Percentiles rank a stretch among this genome's conserved stretches.
Evolutionary conservation across 2,329 filamentous ascomycete species (phyloP).

Genomic region (Incumbomyces lentus): DNA sequence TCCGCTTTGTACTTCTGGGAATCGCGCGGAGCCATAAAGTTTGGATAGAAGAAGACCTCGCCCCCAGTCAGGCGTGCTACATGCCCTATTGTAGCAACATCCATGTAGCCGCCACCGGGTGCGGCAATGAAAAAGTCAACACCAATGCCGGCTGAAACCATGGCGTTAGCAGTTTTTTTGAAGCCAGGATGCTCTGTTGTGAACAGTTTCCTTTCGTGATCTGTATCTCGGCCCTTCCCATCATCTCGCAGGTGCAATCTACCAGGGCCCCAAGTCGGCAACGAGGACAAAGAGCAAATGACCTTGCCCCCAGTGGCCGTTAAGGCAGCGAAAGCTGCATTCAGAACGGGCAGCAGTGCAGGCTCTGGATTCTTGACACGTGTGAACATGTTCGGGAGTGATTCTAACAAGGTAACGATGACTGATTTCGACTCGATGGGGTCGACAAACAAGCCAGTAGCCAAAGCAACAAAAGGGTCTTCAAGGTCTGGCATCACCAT

Average conservation of each 20-base stretch:
- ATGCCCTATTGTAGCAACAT: slow-evolving; percentile 85
- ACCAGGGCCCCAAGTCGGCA: slow-evolving; percentile 87
- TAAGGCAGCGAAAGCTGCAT: slow-evolving; percentile 72
- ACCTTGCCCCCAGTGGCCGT: slow-evolving; percentile 86
- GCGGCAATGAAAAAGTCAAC: slow-evolving; percentile 91
- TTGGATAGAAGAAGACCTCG: slow-evolving; percentile 93
- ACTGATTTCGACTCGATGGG: slow-evolving; percentile 78
- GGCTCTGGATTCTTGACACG: slow-evolving; percentile 84
- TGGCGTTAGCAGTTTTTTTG: slow-evolving; percentile 75
- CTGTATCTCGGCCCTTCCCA: slow-evolving; percentile 71
- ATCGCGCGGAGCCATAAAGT: slow-evolving; percentile 83
- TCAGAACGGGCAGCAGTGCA: slow-evolving; percentile 72
- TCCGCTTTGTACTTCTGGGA: slow-evolving; percentile 73
- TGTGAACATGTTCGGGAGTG: slow-evolving; percentile 77
- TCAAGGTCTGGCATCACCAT: slow-evolving; percentile 97
- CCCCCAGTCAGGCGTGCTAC: slow-evolving; percentile 82
- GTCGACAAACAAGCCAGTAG: slow-evolving; percentile 88
- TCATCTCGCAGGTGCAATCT: slow-evolving; percentile 78
- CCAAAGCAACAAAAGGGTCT: slow-evolving; percentile 87
- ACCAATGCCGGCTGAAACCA: slow-evolving; percentile 78
- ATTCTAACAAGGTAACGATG: slow-evolving; percentile 75
- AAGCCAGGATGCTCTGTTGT: slow-evolving; percentile 81
- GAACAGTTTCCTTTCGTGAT: slow-evolving; percentile 85
- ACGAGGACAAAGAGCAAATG: slow-evolving; percentile 71
- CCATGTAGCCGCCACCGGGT: slow-evolving; percentile 80